Conservation (phyloP, 768 basidiomycete species). For the Boletellus emodensis region DNA sequence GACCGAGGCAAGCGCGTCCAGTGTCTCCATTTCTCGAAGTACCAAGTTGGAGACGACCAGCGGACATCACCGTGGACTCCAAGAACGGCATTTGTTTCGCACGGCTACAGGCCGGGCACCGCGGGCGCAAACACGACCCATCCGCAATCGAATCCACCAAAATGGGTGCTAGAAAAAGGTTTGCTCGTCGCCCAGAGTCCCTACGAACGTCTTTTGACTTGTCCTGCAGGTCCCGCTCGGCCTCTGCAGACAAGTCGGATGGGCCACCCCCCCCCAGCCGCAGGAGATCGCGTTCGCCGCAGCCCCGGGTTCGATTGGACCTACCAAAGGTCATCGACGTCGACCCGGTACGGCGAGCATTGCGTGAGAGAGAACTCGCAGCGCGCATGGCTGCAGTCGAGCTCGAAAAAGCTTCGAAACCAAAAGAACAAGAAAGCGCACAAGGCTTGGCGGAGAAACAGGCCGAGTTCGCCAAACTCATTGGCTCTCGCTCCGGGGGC, state of each 20-base stretch:
- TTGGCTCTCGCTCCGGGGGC: slow-evolving; percentile 81
- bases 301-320: slow-evolving; percentile 30
- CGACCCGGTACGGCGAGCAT: slow-evolving; percentile 69
- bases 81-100: slow-evolving; percentile 9
- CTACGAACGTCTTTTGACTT: not conserved
- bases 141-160: slow-evolving; percentile 20
- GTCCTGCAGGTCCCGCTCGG: slow-evolving; percentile 45
- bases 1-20: slow-evolving; percentile 50
- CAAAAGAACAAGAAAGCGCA: slow-evolving; percentile 41
- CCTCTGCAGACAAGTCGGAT: slow-evolving; percentile 31
- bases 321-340: slow-evolving; percentile 60
- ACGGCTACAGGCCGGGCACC: not conserved
- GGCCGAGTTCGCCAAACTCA: slow-evolving; percentile 87
- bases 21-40: slow-evolving; percentile 41
- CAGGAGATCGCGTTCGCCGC: slow-evolving; percentile 40
- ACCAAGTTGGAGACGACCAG: no score
- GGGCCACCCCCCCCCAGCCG: slow-evolving; percentile 40
- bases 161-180: slow-evolving; percentile 48
- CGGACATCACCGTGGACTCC: no score
- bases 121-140: not conserved
- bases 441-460: slow-evolving; percentile 58
- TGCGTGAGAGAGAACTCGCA: slow-evolving; percentile 78
- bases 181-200: not conserved
- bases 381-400: slow-evolving; percentile 66
- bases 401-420: slow-evolving; percentile 57